Evolutionary conservation across 306 rosid species (phyloP).

Genomic region (Cucurbita maxima): DNA sequence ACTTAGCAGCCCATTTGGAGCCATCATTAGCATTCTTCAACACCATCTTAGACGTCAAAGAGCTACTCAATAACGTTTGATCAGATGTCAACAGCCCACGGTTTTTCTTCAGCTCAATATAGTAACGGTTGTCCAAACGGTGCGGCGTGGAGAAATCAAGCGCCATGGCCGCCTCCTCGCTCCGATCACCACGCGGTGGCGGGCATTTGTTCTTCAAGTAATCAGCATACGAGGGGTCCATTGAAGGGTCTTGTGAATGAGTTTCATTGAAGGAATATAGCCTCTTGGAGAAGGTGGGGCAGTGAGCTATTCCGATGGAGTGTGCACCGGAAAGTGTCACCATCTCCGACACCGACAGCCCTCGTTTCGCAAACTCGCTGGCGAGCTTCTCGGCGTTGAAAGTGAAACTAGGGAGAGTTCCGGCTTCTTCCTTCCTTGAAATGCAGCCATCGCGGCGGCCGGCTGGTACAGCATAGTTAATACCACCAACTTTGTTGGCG

Average conservation of each 20-base stretch:
- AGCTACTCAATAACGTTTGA: slow-evolving; percentile 15
- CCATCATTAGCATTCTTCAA: slow-evolving; percentile 3
- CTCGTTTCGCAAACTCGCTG: background rate
- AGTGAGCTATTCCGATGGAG: slow-evolving; percentile 22
- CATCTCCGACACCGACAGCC: slow-evolving; percentile 19
- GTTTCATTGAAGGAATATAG: slow-evolving; percentile 17
- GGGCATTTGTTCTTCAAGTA: slow-evolving; percentile 18
- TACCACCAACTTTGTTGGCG: slow-evolving; percentile 14
- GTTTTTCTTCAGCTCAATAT: slow-evolving; percentile 3
- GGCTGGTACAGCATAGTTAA: slow-evolving; percentile 17
- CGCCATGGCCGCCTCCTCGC: background rate
- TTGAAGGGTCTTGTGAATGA: slow-evolving; percentile 18
- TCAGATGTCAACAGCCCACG: slow-evolving; percentile 12
- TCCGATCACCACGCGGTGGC: background rate
- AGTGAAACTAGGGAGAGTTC: background rate
- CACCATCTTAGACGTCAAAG: slow-evolving; percentile 7
- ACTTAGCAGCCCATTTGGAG: slow-evolving; percentile 14
- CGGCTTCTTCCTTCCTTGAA: slow-evolving; percentile 6
- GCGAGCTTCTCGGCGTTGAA: slow-evolving; percentile 3
- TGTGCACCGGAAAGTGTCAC: slow-evolving; percentile 30
- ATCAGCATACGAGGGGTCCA: slow-evolving; percentile 8
- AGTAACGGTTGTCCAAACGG: slow-evolving; percentile 16
- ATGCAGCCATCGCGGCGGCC: slow-evolving; percentile 16
- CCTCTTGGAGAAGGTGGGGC: slow-evolving; percentile 10
- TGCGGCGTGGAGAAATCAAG: slow-evolving; percentile 15